Evolutionary conservation across 1,284 basidiomycete species (phyloP).

Genomic region (Cryptococcus neoformans): DNA sequence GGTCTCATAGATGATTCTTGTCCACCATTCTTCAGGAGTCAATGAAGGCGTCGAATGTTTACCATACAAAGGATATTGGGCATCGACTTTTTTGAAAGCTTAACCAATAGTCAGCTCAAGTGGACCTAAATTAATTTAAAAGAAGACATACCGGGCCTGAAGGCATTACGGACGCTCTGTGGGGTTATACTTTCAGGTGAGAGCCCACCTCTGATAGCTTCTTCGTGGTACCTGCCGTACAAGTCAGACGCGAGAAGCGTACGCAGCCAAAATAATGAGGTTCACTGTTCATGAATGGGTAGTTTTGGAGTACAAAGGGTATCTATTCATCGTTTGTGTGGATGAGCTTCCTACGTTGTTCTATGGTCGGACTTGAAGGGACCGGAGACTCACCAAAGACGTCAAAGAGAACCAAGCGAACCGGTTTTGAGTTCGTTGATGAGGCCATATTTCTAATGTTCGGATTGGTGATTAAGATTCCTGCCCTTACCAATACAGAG

Average conservation of each 20-base stretch:
- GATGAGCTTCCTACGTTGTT: neutral
- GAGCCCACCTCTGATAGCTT: constrained; percentile 42
- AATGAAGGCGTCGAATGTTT: constrained; percentile 37
- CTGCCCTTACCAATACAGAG: no score
- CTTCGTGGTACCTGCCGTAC: constrained; percentile 39
- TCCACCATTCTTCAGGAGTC: constrained; percentile 47
- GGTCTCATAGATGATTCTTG: constrained; percentile 37
- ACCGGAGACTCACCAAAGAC: constrained; percentile 38
- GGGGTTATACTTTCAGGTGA: constrained; percentile 24
- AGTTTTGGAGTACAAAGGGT: constrained; percentile 47
- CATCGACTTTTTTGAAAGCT: constrained; percentile 43
- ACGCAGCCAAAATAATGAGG: neutral
- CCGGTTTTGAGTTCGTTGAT: constrained; percentile 8
- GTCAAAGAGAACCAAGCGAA: constrained; percentile 48
- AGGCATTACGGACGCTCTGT: constrained; percentile 34
- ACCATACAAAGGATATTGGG: constrained; percentile 39
- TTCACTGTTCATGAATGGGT: constrained; percentile 46
- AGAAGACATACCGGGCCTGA: constrained; percentile 36
- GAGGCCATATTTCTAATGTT: constrained; percentile 3
- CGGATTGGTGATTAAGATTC: no score
- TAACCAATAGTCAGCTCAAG: neutral
- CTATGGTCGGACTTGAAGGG: no score
- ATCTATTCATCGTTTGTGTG: constrained; percentile 20
- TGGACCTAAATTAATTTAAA: neutral
- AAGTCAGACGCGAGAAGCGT: neutral